phyloP scores from a whole-genome alignment of 306 rosid species.

The Phaseolus lunatus region DNA sequence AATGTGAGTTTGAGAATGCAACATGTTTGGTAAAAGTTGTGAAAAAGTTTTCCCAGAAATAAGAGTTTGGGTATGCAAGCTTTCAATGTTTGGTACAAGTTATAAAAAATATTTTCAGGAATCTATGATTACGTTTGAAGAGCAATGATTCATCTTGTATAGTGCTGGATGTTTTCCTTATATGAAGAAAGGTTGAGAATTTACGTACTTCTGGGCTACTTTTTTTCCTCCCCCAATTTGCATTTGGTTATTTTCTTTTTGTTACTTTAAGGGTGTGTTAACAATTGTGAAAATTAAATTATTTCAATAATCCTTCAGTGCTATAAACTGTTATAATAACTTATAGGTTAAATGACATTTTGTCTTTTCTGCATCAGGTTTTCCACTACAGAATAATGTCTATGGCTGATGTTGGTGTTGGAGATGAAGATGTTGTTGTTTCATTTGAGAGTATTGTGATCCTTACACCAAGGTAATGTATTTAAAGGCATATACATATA shows the following conservation, averaged over 20 bases:
- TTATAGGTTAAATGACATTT: conserved; percentile 37
- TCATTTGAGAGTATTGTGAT: conserved; percentile 98
- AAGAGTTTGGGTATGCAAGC: no score
- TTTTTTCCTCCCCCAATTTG: not conserved
- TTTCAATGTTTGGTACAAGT: not conserved
- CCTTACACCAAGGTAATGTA: conserved; percentile 90
- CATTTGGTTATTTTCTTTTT: not conserved
- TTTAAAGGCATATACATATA: conserved; percentile 13
- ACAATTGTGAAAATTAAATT: not conserved
- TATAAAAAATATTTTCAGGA: no score
- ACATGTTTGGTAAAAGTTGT: no score
- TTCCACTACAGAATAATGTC: conserved; percentile 92
- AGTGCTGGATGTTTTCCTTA: not conserved
- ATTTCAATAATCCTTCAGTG: not conserved
- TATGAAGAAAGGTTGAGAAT: not conserved
- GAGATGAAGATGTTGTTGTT: conserved; percentile 93
- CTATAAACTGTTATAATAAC: not conserved
- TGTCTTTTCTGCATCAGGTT: conserved; percentile 58
- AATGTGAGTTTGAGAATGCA: no score
- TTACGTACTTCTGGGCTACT: not conserved
- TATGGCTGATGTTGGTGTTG: conserved; percentile 94
- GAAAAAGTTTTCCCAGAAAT: no score
- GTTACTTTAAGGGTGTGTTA: not conserved
- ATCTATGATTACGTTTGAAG: not conserved
- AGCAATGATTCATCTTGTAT: conserved; percentile 28